Base-by-base conservation (phyloP, 495 filamentous ascomycete species). In the Aspergillus funiculosus region DNA sequence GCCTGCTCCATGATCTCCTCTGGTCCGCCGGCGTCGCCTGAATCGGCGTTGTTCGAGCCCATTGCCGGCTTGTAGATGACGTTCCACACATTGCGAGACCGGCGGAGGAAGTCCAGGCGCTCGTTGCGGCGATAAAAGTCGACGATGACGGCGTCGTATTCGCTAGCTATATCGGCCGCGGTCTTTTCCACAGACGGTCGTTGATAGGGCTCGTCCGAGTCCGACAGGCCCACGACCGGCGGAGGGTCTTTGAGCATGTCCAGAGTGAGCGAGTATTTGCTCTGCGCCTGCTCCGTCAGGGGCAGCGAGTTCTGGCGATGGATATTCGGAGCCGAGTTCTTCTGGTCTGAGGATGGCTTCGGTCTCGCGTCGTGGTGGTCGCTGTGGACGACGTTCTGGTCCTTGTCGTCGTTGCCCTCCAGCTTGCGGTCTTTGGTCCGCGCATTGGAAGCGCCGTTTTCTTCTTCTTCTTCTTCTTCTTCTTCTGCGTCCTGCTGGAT, bases 81-180 rank as follows among this genome's bases (percentile, higher is more conserved):
- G 13, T 30, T 13, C 17, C 18, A 5, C 3, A 43, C 28, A 30
- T n/a, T 43, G 26, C 40, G 40, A 5, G 26, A 30, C 1, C 40
- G 40, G 9, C 26, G 40, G 4, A 43, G 40, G 15, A 43, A 6
- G 20, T 31, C 40, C 4, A 31, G 17, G 4, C 40, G 40, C 10
- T 17, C 40, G 19, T 43, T 31, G 9, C 14, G 17, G n/a, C 8
- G 11, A 13, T 30, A 43, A 20, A 43, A 43, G n/a, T 43, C 40
- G 17, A 43, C 18, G 19, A 43, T 43, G 8, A n/a, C n/a, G n/a
- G 26, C 26, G 3, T 28, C 8, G n/a, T n/a, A 28, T 28, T n/a
- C 26, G 8, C n/a, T 28, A 28, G n/a, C n/a, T 7, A 9, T 7
- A 9, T 28, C 8, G 8, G 1, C n/a, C n/a, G n/a, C 3, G 26